Evolutionary conservation across 2,329 filamentous ascomycete genomes (phyloP), one percentile per base, ranked within the genome.

Genomic region (Huntiella decipiens): DNA sequence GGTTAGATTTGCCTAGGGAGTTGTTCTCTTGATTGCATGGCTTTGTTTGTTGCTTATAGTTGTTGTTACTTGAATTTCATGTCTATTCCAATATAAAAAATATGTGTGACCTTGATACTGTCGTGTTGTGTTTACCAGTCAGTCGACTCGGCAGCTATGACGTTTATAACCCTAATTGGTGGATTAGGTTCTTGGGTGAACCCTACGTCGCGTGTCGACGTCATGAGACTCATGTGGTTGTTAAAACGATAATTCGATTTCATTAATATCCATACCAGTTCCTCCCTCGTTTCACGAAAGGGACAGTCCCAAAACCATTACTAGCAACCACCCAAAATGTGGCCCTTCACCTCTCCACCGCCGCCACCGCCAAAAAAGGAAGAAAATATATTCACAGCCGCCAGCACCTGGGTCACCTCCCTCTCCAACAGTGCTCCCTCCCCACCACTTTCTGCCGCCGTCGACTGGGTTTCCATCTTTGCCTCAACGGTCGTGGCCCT

Each of bases 381-480:
- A 51, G 44, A 36, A 55, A 57, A 40, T 51, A 54, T 31, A 41
- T 16, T 19, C 17, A 32, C 16, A 2, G 11, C 43, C 5, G 49
- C 57, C 8, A 52, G 61, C 28, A 60, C 60, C 22, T 68, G 66
- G 66, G 52, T 57, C 40, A 57, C 62, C 36, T 58, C 61, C 5
- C 54, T 68, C 35, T 17, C 40, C 7, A 43, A 16, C 8, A 51
- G 53, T 22, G 55, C 56, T 35, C 49, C 52, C 19, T 19, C 41
- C 5, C 55, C 56, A 31, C 57, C 54, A 17, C 55, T 63, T n/a
- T 52, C 52, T 38, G 59, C 60, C 8, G 61, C 60, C 37, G 60
- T 61, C 50, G 56, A 62, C 49, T 64, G 62, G 62, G 35, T 47
- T 36, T 63, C 62, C 1, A 54, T 61, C 7, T 59, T 63, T 10